Base-by-base conservation (phyloP, 1,284 basidiomycete species). In the Peniophora sp. region DNA sequence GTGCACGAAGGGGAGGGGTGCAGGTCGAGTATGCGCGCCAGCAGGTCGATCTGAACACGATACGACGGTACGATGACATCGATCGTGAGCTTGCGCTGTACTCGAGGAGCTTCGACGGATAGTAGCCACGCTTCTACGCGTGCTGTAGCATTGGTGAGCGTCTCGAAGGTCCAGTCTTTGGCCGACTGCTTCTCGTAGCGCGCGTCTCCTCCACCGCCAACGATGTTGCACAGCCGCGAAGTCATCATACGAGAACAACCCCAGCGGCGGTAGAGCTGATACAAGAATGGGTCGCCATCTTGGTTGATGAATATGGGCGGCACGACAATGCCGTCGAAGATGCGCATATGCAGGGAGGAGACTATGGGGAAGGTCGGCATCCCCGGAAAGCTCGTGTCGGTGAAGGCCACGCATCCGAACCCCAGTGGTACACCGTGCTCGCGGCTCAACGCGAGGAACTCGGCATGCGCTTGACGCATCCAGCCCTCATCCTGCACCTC, bases 291-390 rank as follows among this genome's bases (percentile, higher is more conserved):
- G 48, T 80, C 78, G 0, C 76, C 78, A 47, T 81, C 80, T 58
- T 82, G 79, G 53, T 81, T 81, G 44, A 78, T 61, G 60, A 81
- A 83, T 17, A 62, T 53, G 11, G 73, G 62, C 0, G 80, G 79
- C n/a, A 82, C 60, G 24, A 81, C 66, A 9, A 70, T 57, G 1
- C 77, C 77, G 0, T 62, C 52, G 56, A 83, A 83, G 44, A 81
- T 74, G 24, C 79, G 71, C 59, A 83, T 63, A 57, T 83, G 81
- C 0, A 64, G 73, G 20, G 72, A 68, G 51, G 79, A 74, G 44
- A 83, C 50, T 47, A 81, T 67, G 0, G 79, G 79, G 56, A 81
- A 82, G 0, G 79, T 81, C 0, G 78, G 78, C 76, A 81, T 80
- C 0, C 79, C 80, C 0, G 75, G 75, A 54, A 81, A 83, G 10